Evolutionary conservation across 2,329 filamentous ascomycete genomes (phyloP).

Genomic region (Chalaropsis thielavioides): DNA sequence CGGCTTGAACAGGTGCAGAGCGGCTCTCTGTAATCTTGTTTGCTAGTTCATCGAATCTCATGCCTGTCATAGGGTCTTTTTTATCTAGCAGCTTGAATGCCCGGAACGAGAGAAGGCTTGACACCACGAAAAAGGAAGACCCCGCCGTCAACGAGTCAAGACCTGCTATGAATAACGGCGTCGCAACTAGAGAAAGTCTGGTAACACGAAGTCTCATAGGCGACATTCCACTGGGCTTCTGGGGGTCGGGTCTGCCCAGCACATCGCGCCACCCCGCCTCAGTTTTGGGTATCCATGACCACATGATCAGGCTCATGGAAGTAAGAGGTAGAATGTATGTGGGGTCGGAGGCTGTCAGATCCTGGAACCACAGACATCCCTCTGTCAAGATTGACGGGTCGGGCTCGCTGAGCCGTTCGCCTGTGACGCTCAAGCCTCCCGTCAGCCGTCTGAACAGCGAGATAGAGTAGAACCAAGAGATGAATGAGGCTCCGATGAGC

Average conservation of each 20-base stretch:
- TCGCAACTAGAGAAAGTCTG: conserved; percentile 11
- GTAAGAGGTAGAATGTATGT: conserved; percentile 32
- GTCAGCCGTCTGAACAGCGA: conserved; percentile 21
- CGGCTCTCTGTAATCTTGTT: conserved; percentile 4
- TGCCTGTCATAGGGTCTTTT: conserved; percentile 12
- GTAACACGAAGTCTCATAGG: conserved; percentile 1
- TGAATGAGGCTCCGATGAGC: conserved; percentile 5
- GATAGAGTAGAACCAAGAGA: conserved; percentile 18
- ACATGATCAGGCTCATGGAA: conserved; percentile 10
- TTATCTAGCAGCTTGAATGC: conserved; percentile 3
- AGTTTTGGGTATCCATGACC: conserved; percentile 13
- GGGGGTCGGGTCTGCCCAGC: conserved; percentile 11
- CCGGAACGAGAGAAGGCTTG: conserved; percentile 10
- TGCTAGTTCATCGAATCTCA: conserved; percentile 2
- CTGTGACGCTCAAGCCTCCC: conserved; percentile 18
- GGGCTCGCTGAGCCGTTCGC: conserved; percentile 20
- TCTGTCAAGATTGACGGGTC: conserved; percentile 33
- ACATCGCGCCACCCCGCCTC: conserved; percentile 14
- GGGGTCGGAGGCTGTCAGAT: conserved; percentile 39
- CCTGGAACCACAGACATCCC: conserved; percentile 41
- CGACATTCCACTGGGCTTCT: conserved; percentile 18
- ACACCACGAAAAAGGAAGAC: conserved; percentile 15
- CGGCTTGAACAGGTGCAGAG: neutral
- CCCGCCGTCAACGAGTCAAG: conserved; percentile 16
- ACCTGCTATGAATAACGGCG: conserved; percentile 11